phyloP scores from a whole-genome alignment of 1,284 basidiomycete species.

The Flammula alnicola region DNA sequence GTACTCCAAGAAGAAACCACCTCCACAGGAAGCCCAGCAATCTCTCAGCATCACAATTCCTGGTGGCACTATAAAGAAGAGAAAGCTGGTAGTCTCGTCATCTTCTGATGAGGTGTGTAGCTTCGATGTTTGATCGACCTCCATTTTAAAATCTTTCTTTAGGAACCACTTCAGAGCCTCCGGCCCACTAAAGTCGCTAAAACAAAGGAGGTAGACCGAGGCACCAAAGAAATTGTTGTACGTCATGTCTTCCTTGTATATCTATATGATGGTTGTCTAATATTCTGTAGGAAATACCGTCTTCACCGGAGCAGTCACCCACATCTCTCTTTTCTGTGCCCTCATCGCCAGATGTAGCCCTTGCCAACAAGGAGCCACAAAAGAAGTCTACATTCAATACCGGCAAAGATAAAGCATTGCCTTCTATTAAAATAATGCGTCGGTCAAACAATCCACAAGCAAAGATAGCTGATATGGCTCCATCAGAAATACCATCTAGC shows the following conservation, averaged over 20 bases:
- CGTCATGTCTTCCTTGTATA: background rate
- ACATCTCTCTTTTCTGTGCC: slow-evolving; percentile 33
- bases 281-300: slow-evolving; percentile 1
- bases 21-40: background rate
- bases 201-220: background rate
- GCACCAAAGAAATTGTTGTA: slow-evolving; percentile 1
- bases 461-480: slow-evolving; percentile 22
- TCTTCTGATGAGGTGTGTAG: slow-evolving; percentile 27
- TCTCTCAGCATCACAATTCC: slow-evolving; percentile 12
- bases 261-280: background rate
- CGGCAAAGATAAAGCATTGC: too few relatives aligned
- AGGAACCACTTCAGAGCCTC: slow-evolving; percentile 6
- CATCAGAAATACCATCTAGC: slow-evolving; percentile 27
- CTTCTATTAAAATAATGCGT: slow-evolving; percentile 19
- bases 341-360: slow-evolving; percentile 20
- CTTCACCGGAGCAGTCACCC: slow-evolving; percentile 12
- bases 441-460: slow-evolving; percentile 25
- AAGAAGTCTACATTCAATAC: too few relatives aligned
- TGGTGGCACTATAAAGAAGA: slow-evolving; percentile 12
- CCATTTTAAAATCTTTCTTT: background rate
- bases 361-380: slow-evolving; percentile 1
- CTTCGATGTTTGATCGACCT: background rate
- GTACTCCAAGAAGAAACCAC: background rate
- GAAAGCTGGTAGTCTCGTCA: slow-evolving; percentile 8
- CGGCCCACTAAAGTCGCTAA: background rate